These are phyloP conservation scores for Spathaspora sp. DNA, from an alignment of 805 yeast species.

Conservation along the genomic window DNA sequence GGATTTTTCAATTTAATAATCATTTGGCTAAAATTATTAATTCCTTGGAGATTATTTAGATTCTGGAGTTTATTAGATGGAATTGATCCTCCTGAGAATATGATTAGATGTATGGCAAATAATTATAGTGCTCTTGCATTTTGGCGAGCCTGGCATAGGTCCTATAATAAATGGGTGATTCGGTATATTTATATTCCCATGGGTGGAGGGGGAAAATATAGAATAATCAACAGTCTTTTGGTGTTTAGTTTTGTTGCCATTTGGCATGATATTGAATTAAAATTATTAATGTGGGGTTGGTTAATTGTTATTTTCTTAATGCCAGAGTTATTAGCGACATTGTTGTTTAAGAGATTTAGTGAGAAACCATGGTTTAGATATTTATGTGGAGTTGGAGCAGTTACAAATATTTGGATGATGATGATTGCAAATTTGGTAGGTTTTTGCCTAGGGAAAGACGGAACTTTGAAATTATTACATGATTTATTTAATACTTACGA, in stretches of 20 bases:
- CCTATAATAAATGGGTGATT: slow-evolving; percentile 85
- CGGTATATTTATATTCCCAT: slow-evolving; percentile 88
- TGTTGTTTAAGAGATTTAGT: slow-evolving; percentile 36
- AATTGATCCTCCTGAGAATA: slow-evolving; percentile 95
- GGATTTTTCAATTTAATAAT: slow-evolving; percentile 86
- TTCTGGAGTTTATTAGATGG: slow-evolving; percentile 91
- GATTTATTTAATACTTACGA: slow-evolving; percentile 70
- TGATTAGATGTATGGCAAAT: slow-evolving; percentile 94
- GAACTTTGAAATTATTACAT: slow-evolving; percentile 58
- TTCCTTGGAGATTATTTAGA: slow-evolving; percentile 95
- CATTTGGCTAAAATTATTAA: slow-evolving; percentile 87
- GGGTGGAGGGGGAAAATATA: slow-evolving; percentile 70
- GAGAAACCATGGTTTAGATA: slow-evolving; percentile 70
- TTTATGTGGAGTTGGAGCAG: slow-evolving; percentile 83
- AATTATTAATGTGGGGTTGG: slow-evolving; percentile 94
- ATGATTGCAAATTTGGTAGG: slow-evolving; percentile 95
- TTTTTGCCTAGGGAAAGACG: slow-evolving; percentile 89
- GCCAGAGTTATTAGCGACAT: slow-evolving; percentile 75
- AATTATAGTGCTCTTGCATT: slow-evolving; percentile 91
- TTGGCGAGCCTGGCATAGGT: slow-evolving; percentile 99
- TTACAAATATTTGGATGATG: slow-evolving; percentile 93
- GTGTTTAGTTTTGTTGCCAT: slow-evolving; percentile 95
- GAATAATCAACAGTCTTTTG: slow-evolving; percentile 72
- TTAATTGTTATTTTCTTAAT: slow-evolving; percentile 77
- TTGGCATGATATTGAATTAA: slow-evolving; percentile 96